phyloP scores from a whole-genome alignment of 345 rosid genomes.

The Arabidopsis thaliana region DNA sequence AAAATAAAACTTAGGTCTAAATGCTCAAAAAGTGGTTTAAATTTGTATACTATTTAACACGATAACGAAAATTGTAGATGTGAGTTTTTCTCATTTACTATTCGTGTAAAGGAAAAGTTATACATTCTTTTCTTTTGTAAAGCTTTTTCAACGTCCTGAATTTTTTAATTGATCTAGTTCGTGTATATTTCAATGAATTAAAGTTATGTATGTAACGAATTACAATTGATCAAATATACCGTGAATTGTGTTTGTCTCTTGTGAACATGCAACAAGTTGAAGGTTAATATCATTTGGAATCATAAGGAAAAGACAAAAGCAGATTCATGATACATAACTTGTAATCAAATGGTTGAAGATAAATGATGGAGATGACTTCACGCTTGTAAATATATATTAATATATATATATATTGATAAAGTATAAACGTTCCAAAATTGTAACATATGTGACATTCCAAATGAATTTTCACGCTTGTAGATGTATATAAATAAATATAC shows the following conservation, averaged over 20 bases:
- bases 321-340: conserved; percentile 29
- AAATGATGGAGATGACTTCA: conserved; percentile 41
- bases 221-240: conserved; percentile 8
- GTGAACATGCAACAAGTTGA: conserved; percentile 32
- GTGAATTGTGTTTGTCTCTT: conserved; percentile 11
- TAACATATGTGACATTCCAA: conserved; percentile 6
- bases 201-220: background rate
- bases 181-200: conserved; percentile 1
- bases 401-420: background rate
- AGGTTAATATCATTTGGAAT: conserved; percentile 35
- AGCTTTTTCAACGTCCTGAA: background rate
- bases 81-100: background rate
- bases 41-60: background rate
- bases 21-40: too few species aligned
- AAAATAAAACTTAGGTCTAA: background rate
- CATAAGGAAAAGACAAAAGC: conserved; percentile 44
- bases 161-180: background rate
- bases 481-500: background rate
- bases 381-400: conserved; percentile 32
- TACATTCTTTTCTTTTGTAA: background rate
- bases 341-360: conserved; percentile 35
- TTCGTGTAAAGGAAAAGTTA: background rate
- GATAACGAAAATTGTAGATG: background rate
- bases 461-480: conserved; percentile 14
- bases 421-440: conserved; percentile 13